Conservation (phyloP, 371 early-diverging fungal genomes). For the Basidiobolus meristosporus region DNA sequence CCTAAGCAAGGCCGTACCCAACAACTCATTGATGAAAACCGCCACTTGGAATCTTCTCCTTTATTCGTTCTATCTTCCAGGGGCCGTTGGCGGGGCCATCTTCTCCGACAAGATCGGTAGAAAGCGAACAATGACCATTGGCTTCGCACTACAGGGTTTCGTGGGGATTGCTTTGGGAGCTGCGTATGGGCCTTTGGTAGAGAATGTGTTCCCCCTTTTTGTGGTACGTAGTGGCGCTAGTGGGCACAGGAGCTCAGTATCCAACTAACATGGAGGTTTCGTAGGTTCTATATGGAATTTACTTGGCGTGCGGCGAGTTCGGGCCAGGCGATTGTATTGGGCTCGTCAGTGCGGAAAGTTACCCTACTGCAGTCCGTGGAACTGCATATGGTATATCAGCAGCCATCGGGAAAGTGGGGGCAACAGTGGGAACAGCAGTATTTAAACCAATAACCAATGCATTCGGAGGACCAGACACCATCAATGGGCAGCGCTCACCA, state of each 20-base stretch:
- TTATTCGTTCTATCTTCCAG: conserved; percentile 36
- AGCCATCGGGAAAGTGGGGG: conserved; percentile 28
- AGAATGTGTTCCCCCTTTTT: conserved; percentile 26
- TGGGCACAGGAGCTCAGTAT: too few species aligned
- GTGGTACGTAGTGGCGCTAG: too few species aligned
- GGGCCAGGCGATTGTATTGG: conserved; percentile 37
- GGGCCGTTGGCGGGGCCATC: conserved; percentile 24
- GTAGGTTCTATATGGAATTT: conserved; percentile 28
- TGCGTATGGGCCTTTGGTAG: conserved; percentile 17
- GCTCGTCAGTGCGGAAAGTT: conserved; percentile 27
- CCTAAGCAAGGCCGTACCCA: conserved; percentile 16
- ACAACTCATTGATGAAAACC: conserved; percentile 18
- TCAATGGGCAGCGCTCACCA: conserved; percentile 16
- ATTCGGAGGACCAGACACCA: conserved; percentile 14
- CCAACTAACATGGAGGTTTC: too few species aligned
- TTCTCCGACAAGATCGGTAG: conserved; percentile 32
- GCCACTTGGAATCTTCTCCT: conserved; percentile 33
- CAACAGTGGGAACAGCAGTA: conserved; percentile 23
- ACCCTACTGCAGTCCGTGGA: conserved; percentile 38
- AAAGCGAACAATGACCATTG: conserved; percentile 25
- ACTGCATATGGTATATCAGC: conserved; percentile 41
- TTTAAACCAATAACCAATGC: conserved; percentile 19
- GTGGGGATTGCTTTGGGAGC: conserved; percentile 36
- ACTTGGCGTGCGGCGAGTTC: conserved; percentile 30
- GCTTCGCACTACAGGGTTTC: conserved; percentile 24